These are phyloP conservation scores for Dunaliella sp. DNA, from an alignment of 139 green algal species.

Conservation along the genomic window DNA sequence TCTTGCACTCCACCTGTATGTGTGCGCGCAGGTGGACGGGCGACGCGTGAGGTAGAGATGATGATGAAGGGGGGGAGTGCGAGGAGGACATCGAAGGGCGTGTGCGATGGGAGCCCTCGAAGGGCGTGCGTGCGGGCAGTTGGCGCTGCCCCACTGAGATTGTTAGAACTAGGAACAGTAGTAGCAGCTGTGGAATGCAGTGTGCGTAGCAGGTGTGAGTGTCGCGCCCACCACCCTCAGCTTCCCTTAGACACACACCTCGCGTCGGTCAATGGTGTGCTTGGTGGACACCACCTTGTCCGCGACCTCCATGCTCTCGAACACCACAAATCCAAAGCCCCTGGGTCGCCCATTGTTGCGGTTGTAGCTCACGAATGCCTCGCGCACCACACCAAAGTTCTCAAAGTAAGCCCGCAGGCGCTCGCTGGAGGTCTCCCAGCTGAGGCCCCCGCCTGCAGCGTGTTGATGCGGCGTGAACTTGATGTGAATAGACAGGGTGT, in stretches of 20 bases:
- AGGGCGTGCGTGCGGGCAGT: no score
- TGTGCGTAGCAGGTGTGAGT: no score
- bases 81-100: no score
- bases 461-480: neutral
- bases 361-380: conserved; percentile 91
- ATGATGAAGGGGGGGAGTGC: neutral
- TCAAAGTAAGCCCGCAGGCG: conserved; percentile 74
- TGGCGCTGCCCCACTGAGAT: no score
- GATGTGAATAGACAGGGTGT: no score
- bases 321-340: conserved; percentile 93
- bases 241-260: no score
- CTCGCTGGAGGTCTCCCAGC: conserved; percentile 74
- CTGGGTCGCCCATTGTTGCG: conserved; percentile 78
- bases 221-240: no score
- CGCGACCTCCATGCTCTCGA: conserved; percentile 79
- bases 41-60: no score
- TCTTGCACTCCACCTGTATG: conserved; percentile 93
- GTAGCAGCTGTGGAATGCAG: no score
- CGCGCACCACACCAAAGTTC: conserved; percentile 82
- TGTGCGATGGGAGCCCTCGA: no score
- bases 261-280: conserved; percentile 92
- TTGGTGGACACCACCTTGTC: conserved; percentile 83
- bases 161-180: no score
- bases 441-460: conserved; percentile 61
- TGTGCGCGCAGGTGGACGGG: no score